phyloP scores from a whole-genome alignment of 345 rosid genomes.

The Euclidium syriacum region DNA sequence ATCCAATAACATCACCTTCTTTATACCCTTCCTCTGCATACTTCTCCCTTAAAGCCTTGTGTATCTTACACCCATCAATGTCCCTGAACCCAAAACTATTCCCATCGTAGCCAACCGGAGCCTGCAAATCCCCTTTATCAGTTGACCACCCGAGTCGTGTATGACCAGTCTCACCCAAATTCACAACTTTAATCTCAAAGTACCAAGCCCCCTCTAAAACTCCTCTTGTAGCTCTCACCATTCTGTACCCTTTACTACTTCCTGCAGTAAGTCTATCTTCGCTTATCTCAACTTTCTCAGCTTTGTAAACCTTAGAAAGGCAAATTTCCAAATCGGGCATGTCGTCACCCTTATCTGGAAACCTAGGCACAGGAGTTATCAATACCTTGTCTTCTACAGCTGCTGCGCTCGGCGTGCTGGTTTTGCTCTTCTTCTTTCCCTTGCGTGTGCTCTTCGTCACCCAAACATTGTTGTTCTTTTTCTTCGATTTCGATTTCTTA shows the following conservation, averaged over 20 bases:
- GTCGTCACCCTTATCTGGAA: slow-evolving; percentile 78
- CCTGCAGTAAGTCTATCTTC: slow-evolving; percentile 87
- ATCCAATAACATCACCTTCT: slow-evolving; percentile 91
- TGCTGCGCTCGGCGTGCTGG: slow-evolving; percentile 43
- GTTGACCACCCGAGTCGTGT: slow-evolving; percentile 94
- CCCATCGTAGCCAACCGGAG: slow-evolving; percentile 90
- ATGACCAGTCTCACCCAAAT: slow-evolving; percentile 86
- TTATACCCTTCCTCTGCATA: slow-evolving; percentile 87
- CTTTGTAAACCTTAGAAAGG: slow-evolving; percentile 84
- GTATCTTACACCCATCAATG: slow-evolving; percentile 95
- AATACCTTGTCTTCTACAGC: slow-evolving; percentile 64
- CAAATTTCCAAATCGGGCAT: slow-evolving; percentile 62
- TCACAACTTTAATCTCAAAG: slow-evolving; percentile 73
- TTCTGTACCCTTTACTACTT: slow-evolving; percentile 86
- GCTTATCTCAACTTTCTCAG: slow-evolving; percentile 87
- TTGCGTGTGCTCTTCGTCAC: slow-evolving; percentile 79
- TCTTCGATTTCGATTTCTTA: slow-evolving; percentile 71
- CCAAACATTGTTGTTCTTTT: slow-evolving; percentile 81
- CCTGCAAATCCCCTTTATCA: slow-evolving; percentile 95
- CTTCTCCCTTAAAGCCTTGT: slow-evolving; percentile 83
- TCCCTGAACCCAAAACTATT: slow-evolving; percentile 93
- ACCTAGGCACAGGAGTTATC: slow-evolving; percentile 72
- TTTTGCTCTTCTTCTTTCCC: slow-evolving; percentile 86
- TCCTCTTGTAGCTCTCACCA: slow-evolving; percentile 97
- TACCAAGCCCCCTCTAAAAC: slow-evolving; percentile 98